Conservation (phyloP, 345 rosid species). For the Hibiscus syriacus region DNA sequence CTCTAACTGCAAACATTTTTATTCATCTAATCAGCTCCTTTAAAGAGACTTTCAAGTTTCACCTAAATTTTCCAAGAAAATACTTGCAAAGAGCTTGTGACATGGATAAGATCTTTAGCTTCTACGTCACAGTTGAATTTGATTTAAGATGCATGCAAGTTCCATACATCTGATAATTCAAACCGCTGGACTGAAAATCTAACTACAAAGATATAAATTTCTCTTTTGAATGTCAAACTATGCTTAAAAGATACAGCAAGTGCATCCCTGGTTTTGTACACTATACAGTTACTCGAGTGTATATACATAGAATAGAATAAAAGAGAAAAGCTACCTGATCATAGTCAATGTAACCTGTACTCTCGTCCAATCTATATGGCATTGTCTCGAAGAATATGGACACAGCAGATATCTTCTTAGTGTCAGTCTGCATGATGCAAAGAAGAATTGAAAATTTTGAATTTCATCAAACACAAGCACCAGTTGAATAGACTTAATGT, state of each 20-base stretch:
- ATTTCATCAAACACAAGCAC: background rate
- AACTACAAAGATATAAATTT: background rate
- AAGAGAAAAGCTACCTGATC: conserved; percentile 54
- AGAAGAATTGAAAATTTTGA: conserved; percentile 2
- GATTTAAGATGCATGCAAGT: background rate
- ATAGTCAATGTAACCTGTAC: conserved; percentile 85
- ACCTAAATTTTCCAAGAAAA: background rate
- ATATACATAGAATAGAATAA: background rate
- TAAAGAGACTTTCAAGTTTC: background rate
- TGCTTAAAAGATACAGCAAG: background rate
- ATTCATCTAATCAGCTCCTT: conserved; percentile 16
- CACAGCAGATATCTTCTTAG: conserved; percentile 92
- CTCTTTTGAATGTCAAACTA: background rate
- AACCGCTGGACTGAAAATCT: background rate
- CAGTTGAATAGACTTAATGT: background rate
- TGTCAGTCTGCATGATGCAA: conserved; percentile 63
- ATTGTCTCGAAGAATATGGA: conserved; percentile 93
- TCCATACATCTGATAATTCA: background rate
- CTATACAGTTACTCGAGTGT: background rate
- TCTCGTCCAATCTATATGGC: conserved; percentile 93
- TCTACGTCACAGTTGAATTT: background rate
- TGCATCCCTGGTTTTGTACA: background rate
- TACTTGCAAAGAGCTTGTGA: background rate
- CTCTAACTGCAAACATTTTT: conserved; percentile 52
- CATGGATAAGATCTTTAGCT: background rate